Base-by-base conservation (phyloP, 2,329 filamentous ascomycete species). In the Fusarium humuli region DNA sequence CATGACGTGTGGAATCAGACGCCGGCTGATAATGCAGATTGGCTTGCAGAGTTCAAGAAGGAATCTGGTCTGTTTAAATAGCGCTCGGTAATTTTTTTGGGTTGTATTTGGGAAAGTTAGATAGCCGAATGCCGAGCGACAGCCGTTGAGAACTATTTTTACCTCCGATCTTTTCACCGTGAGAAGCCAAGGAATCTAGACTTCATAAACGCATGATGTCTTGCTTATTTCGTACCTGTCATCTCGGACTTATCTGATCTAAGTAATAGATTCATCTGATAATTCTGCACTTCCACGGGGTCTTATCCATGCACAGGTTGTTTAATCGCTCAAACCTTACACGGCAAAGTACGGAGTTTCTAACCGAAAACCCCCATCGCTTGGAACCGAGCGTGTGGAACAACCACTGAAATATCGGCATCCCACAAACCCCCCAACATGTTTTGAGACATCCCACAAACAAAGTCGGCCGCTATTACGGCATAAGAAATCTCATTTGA, bases 1-100 rank as follows among this genome's bases (percentile, higher is more conserved):
- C 54, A 54, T 16, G 61, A 66, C 11, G 42, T 66, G 6, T 66
- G 63, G 61, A 61, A 66, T 6, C 61, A 66, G 10, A 66, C 63
- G 2, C 63, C 63, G 2, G 63, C 63, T 3, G 63, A 66, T 37
- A 66, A 66, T 12, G 10, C 11, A 3, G 37, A 48, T 8, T 66
- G 63, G 63, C 56, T 66, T 2, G 13, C 37, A 2, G 63, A 66
- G 10, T 66, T 66, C 5, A 66, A 66, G 4, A 48, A 41, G 20
- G 63, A 61, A 5, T 49, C 47, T 1, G 63, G 63, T 0, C 40
- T 61, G 1, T 66, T 66, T 16, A 2, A 7, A n/a, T 46, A 16
- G 42, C 2, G 4, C 14, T 11, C 13, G 6, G 22, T 11, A 20
- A 8, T 50, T 22, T 4, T 13, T 8, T 23, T 11, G 16, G 12